A percentile compares a stretch with the other conserved stretches of the same genome.
phyloP scores from a whole-genome alignment of 225 moss, liverwort and hornwort genomes.

The Climacium dendroides region DNA sequence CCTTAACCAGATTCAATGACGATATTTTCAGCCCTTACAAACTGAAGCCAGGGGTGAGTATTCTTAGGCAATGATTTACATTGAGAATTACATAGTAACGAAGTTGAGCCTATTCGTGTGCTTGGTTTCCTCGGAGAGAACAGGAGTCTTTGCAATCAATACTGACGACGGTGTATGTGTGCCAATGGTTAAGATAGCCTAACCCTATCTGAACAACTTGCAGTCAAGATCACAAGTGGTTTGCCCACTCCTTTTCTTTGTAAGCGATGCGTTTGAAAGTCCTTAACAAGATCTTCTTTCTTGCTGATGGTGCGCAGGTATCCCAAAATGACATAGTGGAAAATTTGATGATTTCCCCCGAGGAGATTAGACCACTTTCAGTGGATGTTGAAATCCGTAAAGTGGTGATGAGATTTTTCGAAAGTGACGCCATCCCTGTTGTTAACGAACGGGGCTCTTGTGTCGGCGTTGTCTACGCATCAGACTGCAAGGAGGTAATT shows the following conservation, averaged over 20 bases:
- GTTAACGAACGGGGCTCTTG: constrained; percentile 63
- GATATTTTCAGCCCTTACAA: constrained; percentile 81
- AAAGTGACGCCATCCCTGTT: constrained; percentile 61
- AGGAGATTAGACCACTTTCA: constrained; percentile 49
- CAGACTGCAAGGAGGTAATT: constrained; percentile 66
- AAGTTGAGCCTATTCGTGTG: not conserved
- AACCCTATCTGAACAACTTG: not conserved
- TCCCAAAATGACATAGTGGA: constrained; percentile 60
- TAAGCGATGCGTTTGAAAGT: not conserved
- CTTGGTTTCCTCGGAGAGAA: not conserved
- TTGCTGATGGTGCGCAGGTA: constrained; percentile 35
- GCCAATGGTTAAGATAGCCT: not conserved
- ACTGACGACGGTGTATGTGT: not conserved
- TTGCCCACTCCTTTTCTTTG: not conserved
- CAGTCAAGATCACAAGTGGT: not conserved
- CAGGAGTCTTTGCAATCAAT: not conserved
- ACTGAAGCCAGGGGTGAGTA: constrained; percentile 68
- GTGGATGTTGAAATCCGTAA: constrained; percentile 35
- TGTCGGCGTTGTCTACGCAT: constrained; percentile 60
- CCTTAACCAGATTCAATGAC: constrained; percentile 60
- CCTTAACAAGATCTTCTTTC: not conserved
- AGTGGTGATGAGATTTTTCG: constrained; percentile 66
- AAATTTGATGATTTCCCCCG: constrained; percentile 60
- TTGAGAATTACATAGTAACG: not conserved
- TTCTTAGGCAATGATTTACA: not conserved